phyloP scores from a whole-genome alignment of 805 yeast species.

The Maudiozyma saulgeensis region DNA sequence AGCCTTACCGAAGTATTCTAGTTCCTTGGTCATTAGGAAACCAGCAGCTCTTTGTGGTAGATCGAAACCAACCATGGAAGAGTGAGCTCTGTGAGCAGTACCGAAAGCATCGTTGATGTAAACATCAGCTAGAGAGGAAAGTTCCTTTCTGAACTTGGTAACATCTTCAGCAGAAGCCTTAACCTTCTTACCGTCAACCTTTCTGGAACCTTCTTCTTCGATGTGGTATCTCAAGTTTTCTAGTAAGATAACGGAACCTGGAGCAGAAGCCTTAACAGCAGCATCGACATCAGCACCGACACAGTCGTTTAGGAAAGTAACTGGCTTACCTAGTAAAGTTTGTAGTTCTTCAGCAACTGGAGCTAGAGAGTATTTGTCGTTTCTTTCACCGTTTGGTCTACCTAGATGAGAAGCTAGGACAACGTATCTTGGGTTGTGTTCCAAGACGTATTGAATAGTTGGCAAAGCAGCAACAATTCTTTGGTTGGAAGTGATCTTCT shows the following conservation, averaged over 20 bases:
- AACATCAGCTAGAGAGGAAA: slow-evolving; percentile 91
- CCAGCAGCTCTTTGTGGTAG: slow-evolving; percentile 96
- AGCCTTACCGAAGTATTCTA: slow-evolving; percentile 95
- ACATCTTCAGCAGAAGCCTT: slow-evolving; percentile 86
- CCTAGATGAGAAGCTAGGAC: slow-evolving; percentile 96
- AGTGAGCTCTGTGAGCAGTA: slow-evolving; percentile 99
- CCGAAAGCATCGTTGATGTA: slow-evolving; percentile 98
- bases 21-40: slow-evolving; percentile 96
- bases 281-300: slow-evolving; percentile 87
- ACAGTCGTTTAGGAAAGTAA: slow-evolving; percentile 77
- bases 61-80: slow-evolving; percentile 97
- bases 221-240: slow-evolving; percentile 98
- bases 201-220: slow-evolving; percentile 91
- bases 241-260: slow-evolving; percentile 79
- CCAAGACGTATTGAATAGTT: slow-evolving; percentile 90
- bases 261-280: slow-evolving; percentile 61
- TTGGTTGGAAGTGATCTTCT: slow-evolving; percentile 96
- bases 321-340: slow-evolving; percentile 62
- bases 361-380: slow-evolving; percentile 78
- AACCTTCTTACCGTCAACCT: slow-evolving; percentile 85
- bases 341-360: slow-evolving; percentile 90
- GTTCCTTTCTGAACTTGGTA: slow-evolving; percentile 75
- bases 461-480: slow-evolving; percentile 99
- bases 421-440: slow-evolving; percentile 83
- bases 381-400: slow-evolving; percentile 94